Base-by-base conservation (phyloP, 1,284 basidiomycete genomes). In the Leucoagaricus sp. region DNA sequence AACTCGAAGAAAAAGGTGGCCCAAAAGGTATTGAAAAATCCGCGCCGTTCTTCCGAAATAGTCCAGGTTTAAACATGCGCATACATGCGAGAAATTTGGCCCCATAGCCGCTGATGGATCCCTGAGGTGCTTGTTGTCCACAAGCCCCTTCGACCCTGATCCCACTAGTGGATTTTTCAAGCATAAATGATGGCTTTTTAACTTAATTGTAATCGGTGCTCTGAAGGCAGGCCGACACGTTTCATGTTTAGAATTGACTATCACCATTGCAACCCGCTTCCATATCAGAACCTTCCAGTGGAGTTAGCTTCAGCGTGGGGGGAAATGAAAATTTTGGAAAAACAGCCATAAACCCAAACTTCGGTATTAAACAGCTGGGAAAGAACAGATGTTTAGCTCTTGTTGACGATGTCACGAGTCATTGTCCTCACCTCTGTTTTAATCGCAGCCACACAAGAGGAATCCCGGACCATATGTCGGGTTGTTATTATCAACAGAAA, bases 201-300 rank as follows among this genome's bases (percentile, higher is more conserved):
- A 47, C 44, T 54, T 29, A 47, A 54, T 54, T 54, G 36, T 19
- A 44, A 44, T 21, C 23, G 51, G 44, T 47, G 44, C 23, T 8
- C 19, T 25, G 52, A 41, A 26, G 53, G 52, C 38, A 40, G 45
- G 46, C 26, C 25, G 28, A 42, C 46, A 48, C 53, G 53, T 55
- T 55, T 55, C 47, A 55, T 49, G 47, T 49, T 55, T 42, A 44
- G 46, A 55, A 55, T 49, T 49, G 47, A 49, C 53, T 42, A 49
- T 49, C 53, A 55, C 53, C 53, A 55, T 55, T 55, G 53, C 53
- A 34, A 55, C 53, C 46, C 26, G 45, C n/a, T 49, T 55, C 53
- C 47, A 42, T 49, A 48, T 46, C 52, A 52, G 57, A 49, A 48
- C 3, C 36, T 40, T 23, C 28, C 25, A 49, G 44, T 57, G 55